Conservation (phyloP, 495 filamentous ascomycete species). For the Aspergillus baeticus region DNA sequence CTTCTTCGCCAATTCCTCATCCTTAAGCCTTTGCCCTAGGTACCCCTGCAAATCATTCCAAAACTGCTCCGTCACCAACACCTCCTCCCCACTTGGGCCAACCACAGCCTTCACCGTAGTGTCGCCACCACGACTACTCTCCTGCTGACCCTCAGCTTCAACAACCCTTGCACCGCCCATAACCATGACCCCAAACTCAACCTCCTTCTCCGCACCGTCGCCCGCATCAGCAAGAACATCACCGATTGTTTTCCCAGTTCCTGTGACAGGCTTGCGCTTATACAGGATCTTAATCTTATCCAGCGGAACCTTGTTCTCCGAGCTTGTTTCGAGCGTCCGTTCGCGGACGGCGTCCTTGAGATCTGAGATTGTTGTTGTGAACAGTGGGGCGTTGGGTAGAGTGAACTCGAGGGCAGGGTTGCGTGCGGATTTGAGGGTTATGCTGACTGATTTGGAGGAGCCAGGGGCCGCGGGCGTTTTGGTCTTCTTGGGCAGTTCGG, state of each 20-base stretch:
- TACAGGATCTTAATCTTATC: conserved; percentile 81
- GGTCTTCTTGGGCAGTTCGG: conserved; percentile 50
- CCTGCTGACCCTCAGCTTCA: conserved; percentile 28
- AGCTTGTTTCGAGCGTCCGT: conserved; percentile 38
- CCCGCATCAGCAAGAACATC: conserved; percentile 49
- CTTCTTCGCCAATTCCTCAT: conserved; percentile 65
- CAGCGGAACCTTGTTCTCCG: conserved; percentile 35
- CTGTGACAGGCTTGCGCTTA: conserved; percentile 76
- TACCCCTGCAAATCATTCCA: conserved; percentile 86
- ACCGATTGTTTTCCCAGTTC: conserved; percentile 54
- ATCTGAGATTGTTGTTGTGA: conserved; percentile 67
- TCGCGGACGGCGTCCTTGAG: conserved; percentile 62
- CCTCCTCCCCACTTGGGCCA: conserved; percentile 54
- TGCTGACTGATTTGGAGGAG: conserved; percentile 49
- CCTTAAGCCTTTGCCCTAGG: conserved; percentile 72
- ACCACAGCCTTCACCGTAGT: conserved; percentile 45
- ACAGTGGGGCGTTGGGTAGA: conserved; percentile 56
- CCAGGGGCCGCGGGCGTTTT: conserved; percentile 41
- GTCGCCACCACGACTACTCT: conserved; percentile 27
- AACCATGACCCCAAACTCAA: conserved; percentile 84
- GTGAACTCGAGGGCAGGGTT: conserved; percentile 65
- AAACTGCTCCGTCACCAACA: conserved; percentile 71
- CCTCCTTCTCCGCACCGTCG: conserved; percentile 42
- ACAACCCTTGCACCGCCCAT: conserved; percentile 58
- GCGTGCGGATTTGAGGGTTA: conserved; percentile 71